Evolutionary conservation across 192 early-diverging fungal species (phyloP).

Genomic region (Jimgerdemannia lactiflua): DNA sequence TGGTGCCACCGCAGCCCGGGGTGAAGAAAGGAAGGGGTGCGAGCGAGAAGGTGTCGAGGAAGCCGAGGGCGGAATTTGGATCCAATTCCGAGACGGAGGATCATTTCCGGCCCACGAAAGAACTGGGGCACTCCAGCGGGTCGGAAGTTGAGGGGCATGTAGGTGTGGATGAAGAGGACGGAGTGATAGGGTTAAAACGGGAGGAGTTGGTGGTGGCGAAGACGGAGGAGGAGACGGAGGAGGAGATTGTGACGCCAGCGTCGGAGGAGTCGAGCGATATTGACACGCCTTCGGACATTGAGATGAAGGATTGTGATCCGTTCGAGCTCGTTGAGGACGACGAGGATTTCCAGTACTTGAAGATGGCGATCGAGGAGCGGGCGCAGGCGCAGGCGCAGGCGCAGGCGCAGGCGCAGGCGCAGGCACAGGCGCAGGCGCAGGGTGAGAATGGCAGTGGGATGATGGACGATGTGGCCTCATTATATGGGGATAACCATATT

Average conservation of each 20-base stretch:
- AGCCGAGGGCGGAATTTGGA: background rate
- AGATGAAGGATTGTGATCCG: conserved; percentile 23
- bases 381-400: conserved; percentile 22
- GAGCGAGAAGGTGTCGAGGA: conserved; percentile 5
- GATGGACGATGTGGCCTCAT: background rate
- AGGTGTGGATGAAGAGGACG: conserved; percentile 21
- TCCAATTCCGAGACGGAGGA: background rate
- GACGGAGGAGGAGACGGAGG: background rate
- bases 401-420: conserved; percentile 4
- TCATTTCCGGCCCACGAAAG: background rate
- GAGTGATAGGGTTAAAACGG: background rate
- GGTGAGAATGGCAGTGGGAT: conserved; percentile 24
- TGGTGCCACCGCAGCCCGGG: background rate
- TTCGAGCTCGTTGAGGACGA: conserved; percentile 24
- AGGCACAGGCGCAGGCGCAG: background rate
- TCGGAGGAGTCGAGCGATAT: background rate
- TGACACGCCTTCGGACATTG: conserved; percentile 3
- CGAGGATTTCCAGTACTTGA: conserved; percentile 48
- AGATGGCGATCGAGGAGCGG: conserved; percentile 35
- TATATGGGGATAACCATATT: background rate
- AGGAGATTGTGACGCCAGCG: background rate
- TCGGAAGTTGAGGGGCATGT: conserved; percentile 33
- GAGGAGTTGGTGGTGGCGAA: background rate
- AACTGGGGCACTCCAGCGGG: background rate
- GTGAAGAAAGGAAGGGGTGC: background rate